Base-by-base conservation (phyloP, 1,284 basidiomycete species). In the Puccinia brachypodii region DNA sequence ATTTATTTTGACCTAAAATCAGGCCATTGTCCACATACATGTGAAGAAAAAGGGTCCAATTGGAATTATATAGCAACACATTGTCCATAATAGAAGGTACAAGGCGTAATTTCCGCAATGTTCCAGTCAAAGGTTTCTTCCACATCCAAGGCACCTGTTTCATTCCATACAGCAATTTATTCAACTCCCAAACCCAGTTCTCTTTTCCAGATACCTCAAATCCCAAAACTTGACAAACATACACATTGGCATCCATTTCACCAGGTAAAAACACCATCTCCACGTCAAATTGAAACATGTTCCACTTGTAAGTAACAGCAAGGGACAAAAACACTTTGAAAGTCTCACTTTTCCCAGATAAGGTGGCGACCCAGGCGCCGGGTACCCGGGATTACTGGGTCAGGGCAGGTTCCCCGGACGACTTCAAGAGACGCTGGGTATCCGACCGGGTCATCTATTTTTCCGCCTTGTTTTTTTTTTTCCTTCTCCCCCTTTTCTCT, bases 271-370 rank as follows among this genome's bases (percentile, higher is more conserved):
- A 76, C 0, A 36, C 58, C 19, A 40, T 76, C 22, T 62, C 58
- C 28, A 62, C 58, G 16, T 76, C 74, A 64, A 74, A 74, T n/a
- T 74, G 72, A 58, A 31, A 74, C 19, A 74, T 44, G 4, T 19
- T n/a, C 31, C 31, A 73, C 2, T 53, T 9, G 9, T 56, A 50
- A 14, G 38, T 73, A 8, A 58, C 36, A 3, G 75, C 31, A 2
- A 76, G 8, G 3, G 75, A 62, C 11, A 76, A 28, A 9, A 76
- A 28, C n/a, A 76, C n/a, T 28, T 76, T 62, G 25, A 76, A 40
- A 11, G 75, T 60, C 25, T 76, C 58, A 14, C 25, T 74, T 1
- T 50, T 14, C 33, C 62, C 62, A 22, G 40, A n/a, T n/a, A n/a
- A n/a, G n/a, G n/a, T n/a, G n/a, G n/a, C n/a, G n/a, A n/a, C n/a